Conservation (phyloP, 768 basidiomycete genomes). For the Saitozyma podzolica region DNA sequence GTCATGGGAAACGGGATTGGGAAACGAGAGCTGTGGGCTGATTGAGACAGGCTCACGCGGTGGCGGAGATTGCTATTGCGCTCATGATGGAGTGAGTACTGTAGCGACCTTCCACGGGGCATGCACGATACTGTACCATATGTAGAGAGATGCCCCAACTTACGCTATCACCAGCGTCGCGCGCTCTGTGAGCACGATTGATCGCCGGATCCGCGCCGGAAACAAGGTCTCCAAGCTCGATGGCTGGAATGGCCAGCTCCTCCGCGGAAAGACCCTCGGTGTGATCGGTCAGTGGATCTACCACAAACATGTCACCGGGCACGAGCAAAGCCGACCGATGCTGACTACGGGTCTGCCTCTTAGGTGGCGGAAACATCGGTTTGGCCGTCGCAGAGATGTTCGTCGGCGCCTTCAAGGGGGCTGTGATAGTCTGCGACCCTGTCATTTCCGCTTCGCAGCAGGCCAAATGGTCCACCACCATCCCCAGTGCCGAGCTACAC, state of each 20-base stretch:
- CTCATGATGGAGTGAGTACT: constrained; percentile 9
- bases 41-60: constrained; percentile 13
- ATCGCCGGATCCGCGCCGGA: constrained; percentile 17
- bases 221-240: constrained; percentile 15
- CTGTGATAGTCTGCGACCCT: constrained; percentile 15
- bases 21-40: constrained; percentile 5
- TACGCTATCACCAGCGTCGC: constrained; percentile 10
- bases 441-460: not conserved
- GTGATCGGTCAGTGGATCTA: constrained; percentile 8
- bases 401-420: constrained; percentile 13
- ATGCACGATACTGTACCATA: no score
- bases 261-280: constrained; percentile 10
- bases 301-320: not conserved
- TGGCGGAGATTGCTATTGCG: constrained; percentile 13
- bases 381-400: constrained; percentile 15
- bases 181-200: constrained; percentile 7
- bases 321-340: not conserved
- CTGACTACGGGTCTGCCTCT: not conserved
- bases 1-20: no score
- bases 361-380: constrained; percentile 16
- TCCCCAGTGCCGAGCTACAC: constrained; percentile 4
- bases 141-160: no score
- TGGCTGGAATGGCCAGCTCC: constrained; percentile 12
- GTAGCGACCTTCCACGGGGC: not conserved
- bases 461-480: constrained; percentile 8